Conservation (phyloP, 1,284 basidiomycete species). For the Ceratobasidium sp. region DNA sequence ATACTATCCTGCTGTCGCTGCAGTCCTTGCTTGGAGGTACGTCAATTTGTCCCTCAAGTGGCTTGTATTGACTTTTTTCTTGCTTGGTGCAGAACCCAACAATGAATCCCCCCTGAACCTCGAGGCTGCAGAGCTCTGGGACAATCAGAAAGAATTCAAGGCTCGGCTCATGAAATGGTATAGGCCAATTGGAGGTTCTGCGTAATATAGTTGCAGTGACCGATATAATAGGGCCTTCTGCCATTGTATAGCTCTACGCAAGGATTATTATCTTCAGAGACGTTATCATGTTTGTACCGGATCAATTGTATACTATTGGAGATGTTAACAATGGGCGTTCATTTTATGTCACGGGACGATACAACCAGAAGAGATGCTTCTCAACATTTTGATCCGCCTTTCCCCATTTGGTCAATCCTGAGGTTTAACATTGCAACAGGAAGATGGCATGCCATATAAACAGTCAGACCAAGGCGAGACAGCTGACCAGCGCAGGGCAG, state of each 20-base stretch:
- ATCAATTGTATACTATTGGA: background rate
- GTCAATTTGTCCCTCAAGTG: constrained; percentile 50
- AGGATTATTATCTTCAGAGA: background rate
- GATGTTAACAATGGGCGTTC: background rate
- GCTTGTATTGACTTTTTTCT: background rate
- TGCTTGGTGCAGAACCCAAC: constrained; percentile 77
- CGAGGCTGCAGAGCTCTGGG: constrained; percentile 85
- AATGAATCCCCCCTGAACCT: constrained; percentile 88
- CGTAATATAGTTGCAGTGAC: background rate
- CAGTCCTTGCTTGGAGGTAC: constrained; percentile 86
- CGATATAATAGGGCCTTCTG: too few relatives aligned
- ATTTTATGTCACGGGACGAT: background rate
- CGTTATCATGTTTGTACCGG: background rate
- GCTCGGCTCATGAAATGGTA: constrained; percentile 79
- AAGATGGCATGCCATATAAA: too few relatives aligned
- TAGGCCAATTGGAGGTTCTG: constrained; percentile 59
- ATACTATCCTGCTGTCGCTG: constrained; percentile 86
- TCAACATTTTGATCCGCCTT: background rate
- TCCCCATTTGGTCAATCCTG: too few relatives aligned
- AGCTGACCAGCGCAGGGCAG: too few relatives aligned
- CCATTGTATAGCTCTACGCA: too few relatives aligned
- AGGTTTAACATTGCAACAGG: too few relatives aligned
- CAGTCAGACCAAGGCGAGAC: too few relatives aligned
- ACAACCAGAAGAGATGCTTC: background rate
- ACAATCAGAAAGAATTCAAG: constrained; percentile 74